These are phyloP conservation scores for Colletotrichum liaoningense DNA, from an alignment of 2,329 filamentous ascomycete genomes.

Conservation along the genomic window DNA sequence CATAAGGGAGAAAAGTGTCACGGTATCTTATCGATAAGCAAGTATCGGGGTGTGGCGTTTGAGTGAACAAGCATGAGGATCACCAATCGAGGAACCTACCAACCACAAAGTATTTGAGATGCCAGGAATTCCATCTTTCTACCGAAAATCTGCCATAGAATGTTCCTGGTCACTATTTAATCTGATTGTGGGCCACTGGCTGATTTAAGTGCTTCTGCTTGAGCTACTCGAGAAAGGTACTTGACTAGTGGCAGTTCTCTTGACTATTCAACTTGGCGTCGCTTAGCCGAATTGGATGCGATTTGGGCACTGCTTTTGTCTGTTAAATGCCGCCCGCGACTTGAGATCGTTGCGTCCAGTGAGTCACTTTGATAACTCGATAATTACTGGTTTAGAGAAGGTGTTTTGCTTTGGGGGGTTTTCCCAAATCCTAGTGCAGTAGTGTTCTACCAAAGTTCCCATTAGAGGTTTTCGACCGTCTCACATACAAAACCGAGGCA, in stretches of 20 bases:
- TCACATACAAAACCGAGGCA: not conserved
- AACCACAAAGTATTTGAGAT: not conserved
- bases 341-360: not conserved
- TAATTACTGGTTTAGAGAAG: not conserved
- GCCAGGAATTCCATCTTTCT: not conserved
- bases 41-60: not conserved
- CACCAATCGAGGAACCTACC: not conserved
- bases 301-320: not conserved
- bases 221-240: not conserved
- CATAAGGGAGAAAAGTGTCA: conserved; percentile 23
- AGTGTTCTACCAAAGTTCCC: not conserved
- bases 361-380: not conserved
- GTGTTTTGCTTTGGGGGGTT: not conserved
- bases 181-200: not conserved
- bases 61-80: not conserved
- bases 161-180: too few species aligned
- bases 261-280: not conserved
- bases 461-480: not conserved
- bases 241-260: not conserved
- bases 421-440: not conserved
- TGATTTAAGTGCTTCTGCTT: not conserved
- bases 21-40: conserved; percentile 33
- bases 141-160: not conserved
- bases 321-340: not conserved
- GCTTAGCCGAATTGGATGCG: not conserved